Evolutionary conservation across 2,329 filamentous ascomycete species (phyloP).

Genomic region (Pyricularia grisea): DNA sequence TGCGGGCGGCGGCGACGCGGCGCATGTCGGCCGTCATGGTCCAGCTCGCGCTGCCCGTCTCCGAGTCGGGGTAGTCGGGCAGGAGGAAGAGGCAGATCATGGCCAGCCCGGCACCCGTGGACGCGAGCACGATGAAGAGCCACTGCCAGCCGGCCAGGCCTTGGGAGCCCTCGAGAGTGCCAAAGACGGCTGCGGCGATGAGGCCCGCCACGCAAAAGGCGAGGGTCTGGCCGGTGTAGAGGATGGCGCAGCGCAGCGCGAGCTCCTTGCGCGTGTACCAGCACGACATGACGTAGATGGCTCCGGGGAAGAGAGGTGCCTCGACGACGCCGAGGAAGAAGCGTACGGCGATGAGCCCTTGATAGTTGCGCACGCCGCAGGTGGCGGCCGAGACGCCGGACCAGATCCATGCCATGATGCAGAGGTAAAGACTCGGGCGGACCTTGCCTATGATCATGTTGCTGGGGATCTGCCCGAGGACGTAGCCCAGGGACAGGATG

Average conservation of each 20-base stretch:
- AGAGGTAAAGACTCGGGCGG: slow-evolving; percentile 26
- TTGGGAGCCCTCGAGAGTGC: slow-evolving; percentile 32
- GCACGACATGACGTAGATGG: slow-evolving; percentile 31
- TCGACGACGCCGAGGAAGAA: slow-evolving; percentile 63
- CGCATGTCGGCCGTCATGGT: slow-evolving; percentile 19
- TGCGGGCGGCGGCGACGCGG: slow-evolving; percentile 17
- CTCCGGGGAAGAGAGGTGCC: slow-evolving; percentile 56
- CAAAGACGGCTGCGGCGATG: slow-evolving; percentile 50
- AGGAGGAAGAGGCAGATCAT: slow-evolving; percentile 22
- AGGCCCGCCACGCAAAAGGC: slow-evolving; percentile 58
- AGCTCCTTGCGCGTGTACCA: slow-evolving; percentile 62
- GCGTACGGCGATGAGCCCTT: slow-evolving; percentile 52
- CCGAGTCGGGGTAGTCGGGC: slow-evolving; percentile 29
- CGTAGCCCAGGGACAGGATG: slow-evolving; percentile 36
- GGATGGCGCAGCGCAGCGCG: slow-evolving; percentile 47
- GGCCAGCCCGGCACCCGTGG: slow-evolving; percentile 10
- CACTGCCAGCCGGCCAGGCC: slow-evolving; percentile 42
- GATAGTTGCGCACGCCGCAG: slow-evolving; percentile 35
- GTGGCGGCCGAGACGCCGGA: slow-evolving; percentile 41
- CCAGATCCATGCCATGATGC: slow-evolving; percentile 47
- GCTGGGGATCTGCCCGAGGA: slow-evolving; percentile 39
- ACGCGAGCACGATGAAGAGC: slow-evolving; percentile 1
- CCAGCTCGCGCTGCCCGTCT: slow-evolving; percentile 10
- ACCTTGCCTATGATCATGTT: slow-evolving; percentile 28
- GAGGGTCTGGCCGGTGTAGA: slow-evolving; percentile 50